A percentile compares a stretch with the other conserved stretches of the same genome.
Conservation (phyloP, 768 basidiomycete genomes). For the Termitomyces heimii region DNA sequence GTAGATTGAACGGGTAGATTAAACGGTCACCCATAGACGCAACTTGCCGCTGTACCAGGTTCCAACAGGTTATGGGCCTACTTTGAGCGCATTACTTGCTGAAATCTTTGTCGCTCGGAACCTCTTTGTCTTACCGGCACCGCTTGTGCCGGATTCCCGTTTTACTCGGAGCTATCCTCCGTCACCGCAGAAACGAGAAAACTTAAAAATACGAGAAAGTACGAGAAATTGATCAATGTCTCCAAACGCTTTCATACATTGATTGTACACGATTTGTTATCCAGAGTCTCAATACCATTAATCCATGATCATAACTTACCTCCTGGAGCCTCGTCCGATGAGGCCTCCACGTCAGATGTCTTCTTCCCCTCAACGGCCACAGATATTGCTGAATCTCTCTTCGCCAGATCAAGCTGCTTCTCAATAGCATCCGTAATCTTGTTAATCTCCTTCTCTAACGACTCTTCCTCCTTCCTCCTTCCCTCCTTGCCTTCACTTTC, state of each 20-base stretch:
- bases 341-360: not conserved
- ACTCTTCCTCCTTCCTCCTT: slow-evolving; percentile 11
- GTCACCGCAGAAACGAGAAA: slow-evolving; percentile 12
- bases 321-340: not conserved
- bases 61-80: too few relatives aligned
- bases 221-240: not conserved
- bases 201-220: not conserved
- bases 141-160: too few relatives aligned
- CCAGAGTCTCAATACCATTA: too few relatives aligned
- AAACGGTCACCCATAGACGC: too few relatives aligned
- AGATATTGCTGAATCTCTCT: not conserved
- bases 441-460: slow-evolving; percentile 25
- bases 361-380: not conserved
- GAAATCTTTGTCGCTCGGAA: too few relatives aligned
- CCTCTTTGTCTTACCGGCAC: too few relatives aligned
- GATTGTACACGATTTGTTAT: not conserved
- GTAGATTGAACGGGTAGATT: too few relatives aligned
- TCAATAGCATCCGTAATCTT: slow-evolving; percentile 27
- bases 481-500: slow-evolving; percentile 15
- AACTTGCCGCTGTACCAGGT: too few relatives aligned
- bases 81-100: too few relatives aligned
- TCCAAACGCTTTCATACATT: not conserved
- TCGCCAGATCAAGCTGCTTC: slow-evolving; percentile 19
- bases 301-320: not conserved
- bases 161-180: too few relatives aligned